A percentile compares a stretch with the other conserved stretches of the same genome.
These are phyloP conservation scores for Hansenula sp. DNA, from an alignment of 1,139 yeast species.

Conservation along the genomic window DNA sequence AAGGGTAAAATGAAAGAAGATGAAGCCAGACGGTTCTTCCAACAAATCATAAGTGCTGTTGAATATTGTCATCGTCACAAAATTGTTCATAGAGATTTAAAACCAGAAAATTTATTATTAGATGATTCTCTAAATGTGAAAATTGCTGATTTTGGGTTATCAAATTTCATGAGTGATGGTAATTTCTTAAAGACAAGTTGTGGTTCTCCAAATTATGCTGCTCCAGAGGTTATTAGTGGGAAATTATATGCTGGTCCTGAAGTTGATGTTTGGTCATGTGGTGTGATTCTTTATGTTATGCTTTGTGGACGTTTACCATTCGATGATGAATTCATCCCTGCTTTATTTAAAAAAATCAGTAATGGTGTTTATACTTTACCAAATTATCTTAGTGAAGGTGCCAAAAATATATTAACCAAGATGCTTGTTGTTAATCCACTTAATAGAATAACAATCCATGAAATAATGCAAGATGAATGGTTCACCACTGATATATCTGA, in stretches of 20 bases:
- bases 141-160: constrained; percentile 94
- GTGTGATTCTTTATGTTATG: constrained; percentile 95
- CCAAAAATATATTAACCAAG: constrained; percentile 78
- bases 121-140: constrained; percentile 92
- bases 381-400: constrained; percentile 82
- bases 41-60: constrained; percentile 96
- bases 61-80: constrained; percentile 98
- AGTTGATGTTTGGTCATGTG: constrained; percentile 98
- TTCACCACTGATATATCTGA: constrained; percentile 81
- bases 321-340: constrained; percentile 97
- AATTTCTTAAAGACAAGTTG: constrained; percentile 93
- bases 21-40: constrained; percentile 93
- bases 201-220: constrained; percentile 98
- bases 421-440: constrained; percentile 97
- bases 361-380: constrained; percentile 96
- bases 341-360: constrained; percentile 88
- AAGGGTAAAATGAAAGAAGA: constrained; percentile 92
- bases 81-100: constrained; percentile 94
- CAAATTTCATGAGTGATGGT: constrained; percentile 98
- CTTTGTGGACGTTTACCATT: constrained; percentile 95
- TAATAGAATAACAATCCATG: constrained; percentile 91
- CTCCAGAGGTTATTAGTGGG: constrained; percentile 97
- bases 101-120: constrained; percentile 87
- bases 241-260: constrained; percentile 98
- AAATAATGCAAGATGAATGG: constrained; percentile 96